A percentile compares a stretch with the other conserved stretches of the same genome.
These are phyloP conservation scores for Naematelia encephala DNA, from an alignment of 768 basidiomycete genomes.

Conservation along the genomic window DNA sequence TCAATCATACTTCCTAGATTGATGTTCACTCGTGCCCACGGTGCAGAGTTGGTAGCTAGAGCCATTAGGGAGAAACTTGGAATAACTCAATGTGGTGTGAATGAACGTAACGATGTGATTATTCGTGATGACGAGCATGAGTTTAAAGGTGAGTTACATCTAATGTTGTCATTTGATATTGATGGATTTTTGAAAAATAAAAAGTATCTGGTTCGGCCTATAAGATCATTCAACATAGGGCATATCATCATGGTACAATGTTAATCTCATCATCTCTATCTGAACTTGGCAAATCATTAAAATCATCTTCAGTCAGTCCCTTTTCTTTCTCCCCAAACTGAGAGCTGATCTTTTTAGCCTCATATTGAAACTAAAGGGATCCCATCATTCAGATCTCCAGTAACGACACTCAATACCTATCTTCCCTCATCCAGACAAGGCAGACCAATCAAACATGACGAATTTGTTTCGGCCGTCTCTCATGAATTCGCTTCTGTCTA, in stretches of 20 bases:
- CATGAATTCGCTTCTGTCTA: slow-evolving; percentile 59
- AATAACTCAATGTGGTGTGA: slow-evolving; percentile 66
- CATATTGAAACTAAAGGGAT: slow-evolving; percentile 81
- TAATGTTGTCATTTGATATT: too few relatives aligned
- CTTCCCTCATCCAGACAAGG: slow-evolving; percentile 52
- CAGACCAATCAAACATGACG: slow-evolving; percentile 62
- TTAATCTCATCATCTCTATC: slow-evolving; percentile 76
- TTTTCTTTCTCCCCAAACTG: neutral
- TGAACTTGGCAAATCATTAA: slow-evolving; percentile 67
- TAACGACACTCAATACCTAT: slow-evolving; percentile 64
- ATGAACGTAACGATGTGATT: slow-evolving; percentile 88
- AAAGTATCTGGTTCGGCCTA: slow-evolving; percentile 95
- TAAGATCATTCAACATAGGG: slow-evolving; percentile 83
- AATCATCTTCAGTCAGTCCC: slow-evolving; percentile 38
- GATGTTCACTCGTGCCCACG: slow-evolving; percentile 73
- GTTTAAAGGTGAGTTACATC: slow-evolving; percentile 82
- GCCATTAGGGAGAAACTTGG: slow-evolving; percentile 74
- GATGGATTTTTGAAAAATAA: neutral
- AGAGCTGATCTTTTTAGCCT: slow-evolving; percentile 55
- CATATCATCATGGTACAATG: slow-evolving; percentile 99
- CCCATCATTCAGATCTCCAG: slow-evolving; percentile 86
- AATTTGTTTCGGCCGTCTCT: slow-evolving; percentile 68
- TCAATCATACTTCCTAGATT: slow-evolving; percentile 83
- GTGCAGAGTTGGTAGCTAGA: slow-evolving; percentile 70
- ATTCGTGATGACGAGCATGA: slow-evolving; percentile 55